These are phyloP conservation scores for Pyrenula massariospora DNA, from an alignment of 495 filamentous ascomycete genomes.

Conservation along the genomic window DNA sequence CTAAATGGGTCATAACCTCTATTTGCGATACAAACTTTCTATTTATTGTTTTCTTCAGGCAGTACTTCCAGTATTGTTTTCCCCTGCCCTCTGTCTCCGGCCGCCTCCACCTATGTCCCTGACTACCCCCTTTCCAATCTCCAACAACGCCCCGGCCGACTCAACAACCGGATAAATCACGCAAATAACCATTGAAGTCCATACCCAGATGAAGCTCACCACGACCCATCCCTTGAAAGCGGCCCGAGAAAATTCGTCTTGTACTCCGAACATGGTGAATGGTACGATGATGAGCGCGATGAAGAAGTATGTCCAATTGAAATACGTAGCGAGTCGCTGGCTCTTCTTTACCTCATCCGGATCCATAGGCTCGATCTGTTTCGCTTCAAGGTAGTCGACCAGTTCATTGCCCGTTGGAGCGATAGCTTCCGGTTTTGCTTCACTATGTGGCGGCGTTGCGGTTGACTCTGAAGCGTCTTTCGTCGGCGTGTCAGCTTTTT, in stretches of 20 bases:
- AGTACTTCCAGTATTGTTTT: too few species aligned
- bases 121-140: slow-evolving; percentile 14
- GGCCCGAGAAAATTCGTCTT: slow-evolving; percentile 20
- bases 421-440: slow-evolving; percentile 1
- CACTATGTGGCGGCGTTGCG: neutral
- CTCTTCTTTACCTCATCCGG: slow-evolving; percentile 18
- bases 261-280: slow-evolving; percentile 25
- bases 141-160: slow-evolving; percentile 18
- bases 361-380: slow-evolving; percentile 27
- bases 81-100: neutral
- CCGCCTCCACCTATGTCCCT: slow-evolving; percentile 9
- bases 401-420: slow-evolving; percentile 20
- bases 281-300: slow-evolving; percentile 26
- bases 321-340: slow-evolving; percentile 14
- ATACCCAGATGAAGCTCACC: slow-evolving; percentile 33
- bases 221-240: slow-evolving; percentile 34
- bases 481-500: neutral
- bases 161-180: slow-evolving; percentile 30
- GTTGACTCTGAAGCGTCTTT: neutral
- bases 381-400: slow-evolving; percentile 24
- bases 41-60: too few species aligned
- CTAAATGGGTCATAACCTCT: too few species aligned
- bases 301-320: slow-evolving; percentile 19
- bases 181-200: slow-evolving; percentile 26
- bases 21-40: too few species aligned